Conservation (phyloP, 257 asterid genomes). For the Anisodus acutangulus region DNA sequence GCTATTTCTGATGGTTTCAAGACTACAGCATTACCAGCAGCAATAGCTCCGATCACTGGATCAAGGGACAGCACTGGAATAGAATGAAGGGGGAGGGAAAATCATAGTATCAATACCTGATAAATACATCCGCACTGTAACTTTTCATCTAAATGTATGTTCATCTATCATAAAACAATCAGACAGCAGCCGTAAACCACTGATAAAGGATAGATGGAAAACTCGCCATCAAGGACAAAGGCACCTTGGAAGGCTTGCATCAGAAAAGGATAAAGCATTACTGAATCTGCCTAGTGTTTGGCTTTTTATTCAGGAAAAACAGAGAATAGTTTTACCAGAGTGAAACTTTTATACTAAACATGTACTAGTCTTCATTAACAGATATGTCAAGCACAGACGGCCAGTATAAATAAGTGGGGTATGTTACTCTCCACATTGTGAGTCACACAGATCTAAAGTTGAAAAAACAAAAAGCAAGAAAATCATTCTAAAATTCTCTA, state of each 20-base stretch:
- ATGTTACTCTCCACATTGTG: not conserved
- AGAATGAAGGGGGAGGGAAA: conserved; percentile 1
- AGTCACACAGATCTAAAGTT: not conserved
- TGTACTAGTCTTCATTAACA: conserved; percentile 16
- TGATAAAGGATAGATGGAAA: conserved; percentile 14
- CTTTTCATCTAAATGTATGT: not conserved
- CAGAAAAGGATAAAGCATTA: conserved; percentile 11
- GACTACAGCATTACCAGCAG: conserved; percentile 89
- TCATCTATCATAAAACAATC: conserved; percentile 12
- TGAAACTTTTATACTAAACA: not conserved
- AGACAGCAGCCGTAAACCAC: not conserved
- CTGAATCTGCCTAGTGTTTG: not conserved
- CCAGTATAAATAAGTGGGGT: not conserved
- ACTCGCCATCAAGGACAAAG: conserved; percentile 12
- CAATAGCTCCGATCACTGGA: conserved; percentile 87
- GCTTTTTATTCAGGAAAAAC: not conserved
- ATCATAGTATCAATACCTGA: conserved; percentile 6
- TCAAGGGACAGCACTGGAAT: conserved; percentile 66
- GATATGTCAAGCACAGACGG: not conserved
- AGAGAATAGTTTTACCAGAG: not conserved
- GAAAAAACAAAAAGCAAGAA: conserved; percentile 16
- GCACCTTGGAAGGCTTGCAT: not conserved
- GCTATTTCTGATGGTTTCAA: conserved; percentile 67
- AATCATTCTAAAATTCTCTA: not conserved
- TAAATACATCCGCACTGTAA: not conserved